These are phyloP conservation scores for Pyrenula aspistea DNA, from an alignment of 495 filamentous ascomycete genomes.

Conservation along the genomic window DNA sequence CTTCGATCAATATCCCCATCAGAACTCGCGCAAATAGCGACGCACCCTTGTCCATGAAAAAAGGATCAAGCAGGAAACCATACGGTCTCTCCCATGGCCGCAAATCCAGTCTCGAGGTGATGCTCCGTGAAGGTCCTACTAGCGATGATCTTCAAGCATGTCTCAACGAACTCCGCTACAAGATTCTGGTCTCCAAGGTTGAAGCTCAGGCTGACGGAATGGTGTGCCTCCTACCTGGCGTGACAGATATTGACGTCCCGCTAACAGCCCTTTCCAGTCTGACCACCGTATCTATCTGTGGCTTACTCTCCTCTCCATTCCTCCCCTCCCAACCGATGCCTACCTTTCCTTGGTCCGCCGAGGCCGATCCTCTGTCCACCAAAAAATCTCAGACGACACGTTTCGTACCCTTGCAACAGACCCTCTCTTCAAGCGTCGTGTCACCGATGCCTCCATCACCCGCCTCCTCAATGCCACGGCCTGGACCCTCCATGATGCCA, in stretches of 20 bases:
- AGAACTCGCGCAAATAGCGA: constrained; percentile 17
- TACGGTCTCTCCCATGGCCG: constrained; percentile 42
- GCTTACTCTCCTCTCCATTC: constrained; percentile 79
- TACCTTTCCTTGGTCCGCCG: constrained; percentile 88
- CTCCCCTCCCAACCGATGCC: constrained; percentile 68
- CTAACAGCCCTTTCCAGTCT: constrained; percentile 45
- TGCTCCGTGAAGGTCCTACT: constrained; percentile 63
- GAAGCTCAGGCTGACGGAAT: constrained; percentile 82
- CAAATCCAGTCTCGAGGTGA: constrained; percentile 47
- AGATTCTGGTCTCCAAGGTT: constrained; percentile 67
- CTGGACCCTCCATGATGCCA: constrained; percentile 80
- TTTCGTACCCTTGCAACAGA: constrained; percentile 94
- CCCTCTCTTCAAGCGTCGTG: constrained; percentile 85
- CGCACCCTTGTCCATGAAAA: constrained; percentile 20
- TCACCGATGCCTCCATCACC: constrained; percentile 90
- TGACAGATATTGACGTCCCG: not conserved
- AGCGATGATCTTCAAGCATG: constrained; percentile 47
- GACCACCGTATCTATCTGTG: constrained; percentile 88
- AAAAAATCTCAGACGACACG: constrained; percentile 96
- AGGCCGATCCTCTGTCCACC: constrained; percentile 83
- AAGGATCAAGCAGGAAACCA: constrained; percentile 40
- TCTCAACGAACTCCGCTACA: constrained; percentile 61
- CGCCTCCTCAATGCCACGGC: constrained; percentile 92
- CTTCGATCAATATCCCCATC: constrained; percentile 11
- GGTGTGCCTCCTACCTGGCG: constrained; percentile 36